Evolutionary conservation across 257 asterid species (phyloP), one percentile per base, ranked within the genome.

Genomic region (Avicennia marina): DNA sequence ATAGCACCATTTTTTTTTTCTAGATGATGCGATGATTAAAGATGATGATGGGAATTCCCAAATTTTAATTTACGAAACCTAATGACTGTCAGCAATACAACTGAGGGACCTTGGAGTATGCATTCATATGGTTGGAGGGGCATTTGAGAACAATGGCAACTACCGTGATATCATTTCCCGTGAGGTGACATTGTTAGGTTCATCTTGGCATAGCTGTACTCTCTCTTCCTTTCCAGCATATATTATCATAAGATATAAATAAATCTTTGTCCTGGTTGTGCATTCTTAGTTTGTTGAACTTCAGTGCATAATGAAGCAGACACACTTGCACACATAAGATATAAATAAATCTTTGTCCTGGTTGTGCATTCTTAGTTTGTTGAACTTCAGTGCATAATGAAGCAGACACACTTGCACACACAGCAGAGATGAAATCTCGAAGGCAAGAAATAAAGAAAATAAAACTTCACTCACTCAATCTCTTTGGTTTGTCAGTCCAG

Each of bases 381-480:
- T n/a, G n/a, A n/a, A n/a, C n/a, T n/a, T n/a, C 43, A 53, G 0
- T 20, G n/a, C 13, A 11, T 4, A 41, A 4, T 1, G 0, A 29
- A 9, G 34, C 34, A 29, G 34, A 9, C 34, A 29, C 8, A 29
- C 7, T 29, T 29, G 34, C 0, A 24, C 4, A 20, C n/a, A n/a
- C n/a, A n/a, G 39, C 62, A 11, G 10, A 51, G 41, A 16, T 27
- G 9, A 26, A 15, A 39, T 18, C 46, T 29, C 22, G 2, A 22
- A 18, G 55, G 3, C 19, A 52, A 41, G 34, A 52, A 48, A 60
- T 20, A 17, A 1, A 29, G 40, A 46, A 39, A 44, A 24, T 8
- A 7, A 52, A 33, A 51, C 12, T 39, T 19, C 21, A 66, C 87
- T 81, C 61, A 81, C 95, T 62, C 24, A 21, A 16, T n/a, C 65